Evolutionary conservation across 2,329 filamentous ascomycete genomes (phyloP).

Genomic region (Penicillium italicum): DNA sequence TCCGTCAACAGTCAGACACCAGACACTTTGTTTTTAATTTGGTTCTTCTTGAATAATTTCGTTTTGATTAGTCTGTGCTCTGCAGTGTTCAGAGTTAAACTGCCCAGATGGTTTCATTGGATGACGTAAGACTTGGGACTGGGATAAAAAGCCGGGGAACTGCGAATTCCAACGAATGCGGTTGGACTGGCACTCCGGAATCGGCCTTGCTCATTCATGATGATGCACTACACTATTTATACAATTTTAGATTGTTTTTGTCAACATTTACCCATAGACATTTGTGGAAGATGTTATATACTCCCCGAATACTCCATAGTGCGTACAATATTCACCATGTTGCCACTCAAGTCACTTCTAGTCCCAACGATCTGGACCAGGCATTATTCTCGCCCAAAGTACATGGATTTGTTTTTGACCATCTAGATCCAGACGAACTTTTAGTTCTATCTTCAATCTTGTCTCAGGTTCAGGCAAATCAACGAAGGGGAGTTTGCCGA

Average conservation of each 20-base stretch:
- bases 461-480: not conserved
- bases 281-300: not conserved
- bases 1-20: not conserved
- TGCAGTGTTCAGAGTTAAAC: conserved; percentile 13
- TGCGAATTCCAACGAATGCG: conserved; percentile 24
- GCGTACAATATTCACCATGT: not conserved
- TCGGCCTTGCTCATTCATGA: conserved; percentile 3
- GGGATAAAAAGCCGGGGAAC: conserved; percentile 32
- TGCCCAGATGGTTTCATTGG: conserved; percentile 16
- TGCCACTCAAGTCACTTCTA: not conserved
- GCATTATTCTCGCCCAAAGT: not conserved
- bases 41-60: not conserved
- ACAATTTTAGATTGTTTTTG: not conserved
- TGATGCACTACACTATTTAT: conserved; percentile 2
- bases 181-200: conserved; percentile 12
- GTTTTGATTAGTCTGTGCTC: conserved; percentile 5
- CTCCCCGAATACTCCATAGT: not conserved
- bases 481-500: not conserved
- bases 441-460: not conserved
- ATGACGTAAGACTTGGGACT: conserved; percentile 37
- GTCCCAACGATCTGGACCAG: not conserved
- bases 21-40: not conserved
- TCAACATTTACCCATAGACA: not conserved
- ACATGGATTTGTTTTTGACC: not conserved
- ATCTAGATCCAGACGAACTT: not conserved